phyloP scores from a whole-genome alignment of 2,329 filamentous ascomycete species.

The Boeremia exigua region DNA sequence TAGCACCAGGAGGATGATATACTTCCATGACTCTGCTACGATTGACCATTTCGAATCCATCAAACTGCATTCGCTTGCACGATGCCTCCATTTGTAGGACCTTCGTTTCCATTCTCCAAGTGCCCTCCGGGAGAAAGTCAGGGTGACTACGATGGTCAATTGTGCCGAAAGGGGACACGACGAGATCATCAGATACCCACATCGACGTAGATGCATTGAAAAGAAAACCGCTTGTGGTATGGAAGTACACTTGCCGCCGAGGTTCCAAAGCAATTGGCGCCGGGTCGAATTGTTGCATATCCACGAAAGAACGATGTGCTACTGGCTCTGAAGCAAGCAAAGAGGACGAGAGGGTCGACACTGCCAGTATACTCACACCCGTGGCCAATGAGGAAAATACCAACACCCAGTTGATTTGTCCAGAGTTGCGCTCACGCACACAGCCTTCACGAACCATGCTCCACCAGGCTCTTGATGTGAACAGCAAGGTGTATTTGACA shows the following conservation, averaged over 20 bases:
- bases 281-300: background rate
- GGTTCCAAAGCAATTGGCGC: background rate
- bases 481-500: background rate
- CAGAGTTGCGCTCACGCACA: background rate
- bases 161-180: conserved; percentile 10
- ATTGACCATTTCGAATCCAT: background rate
- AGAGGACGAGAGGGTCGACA: conserved; percentile 1
- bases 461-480: conserved; percentile 2
- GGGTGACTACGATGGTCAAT: background rate
- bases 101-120: conserved; percentile 11
- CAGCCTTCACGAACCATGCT: background rate
- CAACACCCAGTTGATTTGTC: background rate
- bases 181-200: conserved; percentile 12
- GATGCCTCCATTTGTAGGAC: conserved; percentile 5
- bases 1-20: background rate
- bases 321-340: background rate
- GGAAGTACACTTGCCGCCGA: background rate
- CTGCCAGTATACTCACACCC: conserved; percentile 1
- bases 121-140: background rate
- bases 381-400: background rate
- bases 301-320: background rate
- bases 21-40: background rate
- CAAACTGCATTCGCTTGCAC: background rate
- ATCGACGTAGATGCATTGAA: conserved; percentile 11
- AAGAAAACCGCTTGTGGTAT: conserved; percentile 7